These are phyloP conservation scores for Periconia sp. DNA, from an alignment of 2,329 filamentous ascomycete genomes.

Conservation along the genomic window DNA sequence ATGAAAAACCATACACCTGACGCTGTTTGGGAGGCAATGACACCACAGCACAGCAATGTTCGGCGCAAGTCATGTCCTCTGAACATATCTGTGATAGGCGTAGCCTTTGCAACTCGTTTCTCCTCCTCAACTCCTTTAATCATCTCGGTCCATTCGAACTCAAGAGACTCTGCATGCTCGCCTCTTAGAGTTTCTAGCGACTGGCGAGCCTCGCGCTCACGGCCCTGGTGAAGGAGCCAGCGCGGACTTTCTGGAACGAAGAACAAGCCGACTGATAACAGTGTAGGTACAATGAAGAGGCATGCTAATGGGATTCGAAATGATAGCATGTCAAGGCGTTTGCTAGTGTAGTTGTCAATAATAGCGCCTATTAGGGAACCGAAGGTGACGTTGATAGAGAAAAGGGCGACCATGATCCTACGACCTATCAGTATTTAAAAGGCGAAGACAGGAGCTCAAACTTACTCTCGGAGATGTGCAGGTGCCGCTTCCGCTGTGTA, in stretches of 20 bases:
- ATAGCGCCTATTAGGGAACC: conserved; percentile 55
- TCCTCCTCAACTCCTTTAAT: conserved; percentile 34
- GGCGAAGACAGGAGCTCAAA: too few relatives aligned
- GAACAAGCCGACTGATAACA: conserved; percentile 49
- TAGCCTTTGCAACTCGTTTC: conserved; percentile 56
- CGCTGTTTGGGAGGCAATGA: conserved; percentile 54
- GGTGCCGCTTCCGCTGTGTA: conserved; percentile 53
- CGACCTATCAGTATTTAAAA: too few relatives aligned
- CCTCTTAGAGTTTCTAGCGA: conserved; percentile 26
- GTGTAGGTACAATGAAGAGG: conserved; percentile 58
- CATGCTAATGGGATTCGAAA: conserved; percentile 58
- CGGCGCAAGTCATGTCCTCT: conserved; percentile 54
- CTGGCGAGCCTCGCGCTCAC: conserved; percentile 18
- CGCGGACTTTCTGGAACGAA: conserved; percentile 48
- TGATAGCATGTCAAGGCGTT: conserved; percentile 22
- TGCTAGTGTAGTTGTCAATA: conserved; percentile 37
- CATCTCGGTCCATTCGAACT: conserved; percentile 37
- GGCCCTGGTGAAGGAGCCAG: conserved; percentile 42
- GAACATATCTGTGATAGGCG: conserved; percentile 58
- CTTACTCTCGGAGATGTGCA: conserved; percentile 34
- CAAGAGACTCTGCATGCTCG: conserved; percentile 19
- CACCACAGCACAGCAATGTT: conserved; percentile 57
- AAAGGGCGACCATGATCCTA: conserved; percentile 52
- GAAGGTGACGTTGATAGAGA: conserved; percentile 58
- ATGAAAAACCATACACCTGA: conserved; percentile 59